Conservation (phyloP, 2,329 filamentous ascomycete genomes). For the Cryoendolithus antarcticus region DNA sequence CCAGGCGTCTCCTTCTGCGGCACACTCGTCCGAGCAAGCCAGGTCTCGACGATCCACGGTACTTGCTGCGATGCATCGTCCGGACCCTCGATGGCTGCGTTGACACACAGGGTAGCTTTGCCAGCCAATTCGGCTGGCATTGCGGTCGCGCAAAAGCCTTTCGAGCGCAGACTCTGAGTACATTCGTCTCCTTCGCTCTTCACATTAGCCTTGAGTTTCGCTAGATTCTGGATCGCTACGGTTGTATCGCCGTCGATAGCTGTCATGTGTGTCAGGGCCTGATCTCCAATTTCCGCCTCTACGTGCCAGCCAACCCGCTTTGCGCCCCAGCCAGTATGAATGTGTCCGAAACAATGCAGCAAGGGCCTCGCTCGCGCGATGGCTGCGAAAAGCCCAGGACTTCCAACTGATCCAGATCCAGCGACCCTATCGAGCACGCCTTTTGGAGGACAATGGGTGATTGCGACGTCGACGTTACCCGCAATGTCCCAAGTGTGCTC, state of each 20-base stretch:
- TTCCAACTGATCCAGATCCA: conserved; percentile 25
- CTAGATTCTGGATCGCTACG: conserved; percentile 24
- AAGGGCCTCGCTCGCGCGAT: conserved; percentile 32
- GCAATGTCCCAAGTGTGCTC: conserved; percentile 18
- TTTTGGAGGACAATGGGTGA: conserved; percentile 29
- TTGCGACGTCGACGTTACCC: conserved; percentile 24
- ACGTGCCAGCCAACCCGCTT: conserved; percentile 41
- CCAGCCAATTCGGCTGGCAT: conserved; percentile 5
- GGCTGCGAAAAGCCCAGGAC: conserved; percentile 34
- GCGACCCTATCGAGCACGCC: conserved; percentile 17
- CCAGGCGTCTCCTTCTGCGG: no score
- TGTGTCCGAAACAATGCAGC: conserved; percentile 47
- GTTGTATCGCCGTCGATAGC: conserved; percentile 35
- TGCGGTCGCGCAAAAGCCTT: no score
- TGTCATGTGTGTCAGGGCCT: conserved; percentile 28
- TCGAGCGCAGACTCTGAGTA: no score
- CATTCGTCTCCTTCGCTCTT: not conserved
- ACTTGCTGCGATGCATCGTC: conserved; percentile 31
- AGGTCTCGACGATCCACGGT: conserved; percentile 43
- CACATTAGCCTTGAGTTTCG: conserved; percentile 11
- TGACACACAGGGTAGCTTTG: conserved; percentile 43
- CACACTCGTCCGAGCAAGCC: conserved; percentile 22
- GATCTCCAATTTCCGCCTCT: conserved; percentile 12
- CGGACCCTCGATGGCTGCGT: conserved; percentile 42
- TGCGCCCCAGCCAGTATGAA: conserved; percentile 48